A percentile compares a stretch with the other conserved stretches of the same genome.
phyloP scores from a whole-genome alignment of 495 filamentous ascomycete genomes.

The Penicillium coffeae region DNA sequence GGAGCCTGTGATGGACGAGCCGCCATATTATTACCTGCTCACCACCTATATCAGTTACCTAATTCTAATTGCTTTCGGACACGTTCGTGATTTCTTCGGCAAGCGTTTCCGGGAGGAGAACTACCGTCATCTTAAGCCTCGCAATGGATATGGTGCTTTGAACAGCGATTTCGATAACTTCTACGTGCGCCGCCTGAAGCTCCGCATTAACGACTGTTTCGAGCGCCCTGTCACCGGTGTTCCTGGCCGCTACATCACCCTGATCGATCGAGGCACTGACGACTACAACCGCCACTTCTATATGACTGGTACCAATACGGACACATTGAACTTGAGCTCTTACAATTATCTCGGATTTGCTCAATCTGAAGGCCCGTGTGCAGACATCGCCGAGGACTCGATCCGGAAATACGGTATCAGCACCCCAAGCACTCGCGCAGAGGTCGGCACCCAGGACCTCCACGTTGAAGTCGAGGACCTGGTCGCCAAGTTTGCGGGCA shows the following conservation, averaged over 20 bases:
- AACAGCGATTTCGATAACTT: constrained; percentile 99
- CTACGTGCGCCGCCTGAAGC: constrained; percentile 87
- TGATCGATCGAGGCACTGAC: constrained; percentile 81
- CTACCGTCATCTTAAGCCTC: constrained; percentile 77
- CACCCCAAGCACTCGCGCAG: constrained; percentile 72
- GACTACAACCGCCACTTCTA: constrained; percentile 87
- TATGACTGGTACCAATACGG: constrained; percentile 83
- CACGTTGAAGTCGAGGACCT: constrained; percentile 83
- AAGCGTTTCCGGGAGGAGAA: constrained; percentile 83
- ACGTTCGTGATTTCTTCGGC: constrained; percentile 95
- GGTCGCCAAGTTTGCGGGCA: constrained; percentile 87
- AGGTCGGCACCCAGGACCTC: constrained; percentile 84
- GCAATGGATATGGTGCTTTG: constrained; percentile 90
- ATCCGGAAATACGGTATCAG: constrained; percentile 81
- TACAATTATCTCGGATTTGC: constrained; percentile 99
- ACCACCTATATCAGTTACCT: constrained; percentile 98
- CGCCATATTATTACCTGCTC: constrained; percentile 91
- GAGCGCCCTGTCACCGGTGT: constrained; percentile 87
- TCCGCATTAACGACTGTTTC: constrained; percentile 96
- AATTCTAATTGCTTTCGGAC: constrained; percentile 90
- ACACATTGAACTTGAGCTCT: constrained; percentile 96
- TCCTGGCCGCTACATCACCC: constrained; percentile 86
- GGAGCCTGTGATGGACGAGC: constrained; percentile 88
- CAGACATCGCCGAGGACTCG: constrained; percentile 83
- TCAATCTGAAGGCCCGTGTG: constrained; percentile 95